Conservation (phyloP, 306 rosid genomes). For the Cucurbita pepo region DNA sequence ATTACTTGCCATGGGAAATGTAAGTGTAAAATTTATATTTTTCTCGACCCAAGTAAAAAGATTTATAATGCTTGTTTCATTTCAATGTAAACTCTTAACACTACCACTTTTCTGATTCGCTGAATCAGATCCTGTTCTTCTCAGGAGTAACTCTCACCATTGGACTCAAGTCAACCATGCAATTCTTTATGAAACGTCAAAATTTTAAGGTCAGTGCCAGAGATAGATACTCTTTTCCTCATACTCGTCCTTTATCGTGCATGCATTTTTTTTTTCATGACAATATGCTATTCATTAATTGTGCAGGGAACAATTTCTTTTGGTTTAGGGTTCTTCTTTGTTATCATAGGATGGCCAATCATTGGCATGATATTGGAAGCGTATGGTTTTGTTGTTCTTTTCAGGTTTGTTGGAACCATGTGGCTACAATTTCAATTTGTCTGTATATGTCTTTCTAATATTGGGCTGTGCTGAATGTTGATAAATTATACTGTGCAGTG, state of each 20-base stretch:
- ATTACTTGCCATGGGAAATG: slow-evolving; percentile 95
- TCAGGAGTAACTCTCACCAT: slow-evolving; percentile 92
- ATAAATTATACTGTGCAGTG: slow-evolving; percentile 43
- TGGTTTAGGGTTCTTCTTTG: slow-evolving; percentile 77
- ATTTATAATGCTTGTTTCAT: neutral
- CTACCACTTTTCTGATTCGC: slow-evolving; percentile 13
- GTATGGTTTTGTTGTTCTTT: slow-evolving; percentile 76
- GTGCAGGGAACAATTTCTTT: slow-evolving; percentile 84
- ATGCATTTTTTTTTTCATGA: neutral
- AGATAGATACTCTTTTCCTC: slow-evolving; percentile 1
- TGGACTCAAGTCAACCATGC: slow-evolving; percentile 83
- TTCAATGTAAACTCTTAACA: slow-evolving; percentile 6
- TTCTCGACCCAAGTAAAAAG: neutral
- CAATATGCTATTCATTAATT: neutral
- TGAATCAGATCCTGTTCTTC: slow-evolving; percentile 77
- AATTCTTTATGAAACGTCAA: slow-evolving; percentile 87
- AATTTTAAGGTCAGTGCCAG: slow-evolving; percentile 53
- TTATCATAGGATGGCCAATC: slow-evolving; percentile 90
- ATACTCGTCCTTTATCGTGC: neutral
- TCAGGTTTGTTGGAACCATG: slow-evolving; percentile 43
- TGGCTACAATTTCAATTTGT: neutral
- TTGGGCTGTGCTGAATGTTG: slow-evolving; percentile 24
- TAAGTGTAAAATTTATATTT: slow-evolving; percentile 24
- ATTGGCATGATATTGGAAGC: slow-evolving; percentile 87
- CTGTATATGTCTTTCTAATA: neutral